Evolutionary conservation across 306 rosid genomes (phyloP), one percentile per base, ranked within the genome.

Genomic region (Amphicarpaea edgeworthii): DNA sequence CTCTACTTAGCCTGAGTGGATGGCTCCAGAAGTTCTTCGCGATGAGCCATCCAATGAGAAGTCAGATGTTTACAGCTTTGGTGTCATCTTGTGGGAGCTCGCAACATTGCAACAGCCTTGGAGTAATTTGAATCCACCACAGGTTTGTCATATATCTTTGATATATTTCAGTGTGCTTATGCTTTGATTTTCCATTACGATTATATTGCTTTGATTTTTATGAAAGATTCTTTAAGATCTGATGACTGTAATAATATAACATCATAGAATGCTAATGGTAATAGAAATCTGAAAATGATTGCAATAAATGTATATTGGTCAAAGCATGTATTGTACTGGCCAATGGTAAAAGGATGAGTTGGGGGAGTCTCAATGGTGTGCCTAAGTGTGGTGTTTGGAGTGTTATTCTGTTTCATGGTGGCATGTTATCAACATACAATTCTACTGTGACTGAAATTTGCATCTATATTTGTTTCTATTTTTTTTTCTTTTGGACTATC

Each of bases 31-130:
- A 60, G 66, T 60, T 60, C 66, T 60, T 30, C 23, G 66, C n/a
- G 66, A 60, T 3, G 66, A 60, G 7, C 66, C 42, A 60, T 60
- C 66, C 66, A 60, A 60, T 60, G 66, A 60, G 21, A 60, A 60
- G 14, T 60, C 66, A 15, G 66, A 60, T 60, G 42, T 60, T 83
- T 90, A 92, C 85, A 92, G 97, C 87, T 92, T 88, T 81, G 97
- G 96, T 67, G 83, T 92, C 68, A 92, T 92, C 72, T 85, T 92
- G 87, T 90, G 97, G 97, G 97, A 92, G 84, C 83, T 90, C 20
- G 85, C 88, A 19, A 92, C 97, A 28, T 41, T 88, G 87, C 96
- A 88, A 83, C 93, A 81, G 77, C 97, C 97, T 17, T 92, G 96
- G 97, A 21, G 83, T 81, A 92, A 77, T 84, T 73, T 92, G 78